Conservation (phyloP, 768 basidiomycete genomes). For the Mycena albidolilacea region DNA sequence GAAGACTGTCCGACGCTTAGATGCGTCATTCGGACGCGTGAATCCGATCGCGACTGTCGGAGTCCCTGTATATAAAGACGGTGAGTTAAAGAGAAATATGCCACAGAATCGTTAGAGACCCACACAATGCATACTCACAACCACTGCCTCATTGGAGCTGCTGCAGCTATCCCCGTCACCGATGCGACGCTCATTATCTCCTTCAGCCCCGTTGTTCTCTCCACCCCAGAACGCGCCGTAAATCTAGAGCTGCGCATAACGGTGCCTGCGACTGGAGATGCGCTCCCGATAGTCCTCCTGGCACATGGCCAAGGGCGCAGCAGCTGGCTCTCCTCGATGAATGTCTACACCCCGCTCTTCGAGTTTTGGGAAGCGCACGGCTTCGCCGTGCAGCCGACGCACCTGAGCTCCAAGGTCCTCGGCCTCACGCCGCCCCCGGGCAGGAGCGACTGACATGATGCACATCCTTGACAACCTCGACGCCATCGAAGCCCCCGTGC, state of each 20-base stretch:
- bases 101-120: neutral
- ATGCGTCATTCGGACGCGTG: too few species aligned
- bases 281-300: neutral
- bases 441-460: neutral
- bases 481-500: neutral
- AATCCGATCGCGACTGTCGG: too few species aligned
- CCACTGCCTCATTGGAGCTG: neutral
- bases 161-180: neutral
- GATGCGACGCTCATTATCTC: neutral
- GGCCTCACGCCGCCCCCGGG: neutral
- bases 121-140: neutral
- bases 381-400: neutral
- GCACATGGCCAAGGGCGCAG: neutral
- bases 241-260: neutral
- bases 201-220: neutral
- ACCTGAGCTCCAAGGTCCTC: neutral
- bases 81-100: neutral
- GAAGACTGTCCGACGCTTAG: too few species aligned
- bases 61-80: neutral
- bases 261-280: neutral
- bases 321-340: neutral
- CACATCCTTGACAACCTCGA: neutral
- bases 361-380: neutral
- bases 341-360: neutral
- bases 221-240: neutral